phyloP scores from a whole-genome alignment of 805 yeast species.

The Saturnispora sanitii region DNA sequence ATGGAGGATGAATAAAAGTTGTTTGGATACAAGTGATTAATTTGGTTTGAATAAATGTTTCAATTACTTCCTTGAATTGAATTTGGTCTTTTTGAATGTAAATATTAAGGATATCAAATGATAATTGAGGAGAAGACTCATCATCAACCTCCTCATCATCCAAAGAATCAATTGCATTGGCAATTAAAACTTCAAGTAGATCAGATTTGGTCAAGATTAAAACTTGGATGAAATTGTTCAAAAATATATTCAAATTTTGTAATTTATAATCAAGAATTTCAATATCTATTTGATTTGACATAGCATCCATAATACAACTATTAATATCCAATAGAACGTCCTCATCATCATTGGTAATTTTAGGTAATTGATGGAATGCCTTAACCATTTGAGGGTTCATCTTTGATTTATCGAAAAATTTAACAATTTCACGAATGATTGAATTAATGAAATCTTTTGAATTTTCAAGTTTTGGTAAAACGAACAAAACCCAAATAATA shows the following conservation, averaged over 20 bases:
- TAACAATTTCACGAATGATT: constrained; percentile 11
- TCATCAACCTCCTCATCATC: constrained; percentile 15
- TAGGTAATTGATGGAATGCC: constrained; percentile 10
- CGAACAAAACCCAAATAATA: constrained; percentile 10
- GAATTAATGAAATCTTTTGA: constrained; percentile 8
- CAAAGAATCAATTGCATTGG: constrained; percentile 22
- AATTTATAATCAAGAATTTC: constrained; percentile 9
- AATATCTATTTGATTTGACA: constrained; percentile 18
- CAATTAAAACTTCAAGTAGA: constrained; percentile 15
- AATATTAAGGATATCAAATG: constrained; percentile 23
- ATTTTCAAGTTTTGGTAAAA: constrained; percentile 1
- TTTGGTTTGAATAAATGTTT: constrained; percentile 24
- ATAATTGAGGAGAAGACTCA: constrained; percentile 15
- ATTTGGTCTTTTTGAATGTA: constrained; percentile 19
- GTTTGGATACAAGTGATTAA: constrained; percentile 28
- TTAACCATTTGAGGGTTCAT: constrained; percentile 10
- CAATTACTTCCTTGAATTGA: constrained; percentile 22
- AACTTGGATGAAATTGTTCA: constrained; percentile 19
- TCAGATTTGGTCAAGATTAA: constrained; percentile 15
- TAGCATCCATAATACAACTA: constrained; percentile 16
- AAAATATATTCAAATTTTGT: constrained; percentile 12
- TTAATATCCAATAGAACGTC: constrained; percentile 19
- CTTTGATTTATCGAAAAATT: constrained; percentile 15
- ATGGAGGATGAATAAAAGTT: constrained; percentile 19
- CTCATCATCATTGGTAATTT: constrained; percentile 13